Evolutionary conservation across 176 grass and related monocot genomes (phyloP).

Genomic region (Tillandsia leiboldiana): DNA sequence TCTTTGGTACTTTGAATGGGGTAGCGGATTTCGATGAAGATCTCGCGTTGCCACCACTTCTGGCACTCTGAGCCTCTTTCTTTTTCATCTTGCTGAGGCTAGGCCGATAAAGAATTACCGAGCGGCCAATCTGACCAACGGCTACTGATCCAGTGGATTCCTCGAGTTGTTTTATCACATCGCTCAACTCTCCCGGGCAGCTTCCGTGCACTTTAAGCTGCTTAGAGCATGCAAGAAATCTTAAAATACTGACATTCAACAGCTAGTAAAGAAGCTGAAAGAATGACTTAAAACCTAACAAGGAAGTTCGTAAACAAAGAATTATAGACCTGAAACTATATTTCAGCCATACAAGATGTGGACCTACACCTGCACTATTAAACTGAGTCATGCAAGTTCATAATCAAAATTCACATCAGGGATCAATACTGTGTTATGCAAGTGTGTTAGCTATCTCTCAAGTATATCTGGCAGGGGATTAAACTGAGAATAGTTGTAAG

Average conservation of each 20-base stretch:
- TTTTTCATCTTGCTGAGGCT: constrained; percentile 90
- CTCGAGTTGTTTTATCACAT: constrained; percentile 73
- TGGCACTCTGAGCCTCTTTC: constrained; percentile 30
- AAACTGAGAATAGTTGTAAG: no score
- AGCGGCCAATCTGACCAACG: constrained; percentile 63
- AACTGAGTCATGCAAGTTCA: no score
- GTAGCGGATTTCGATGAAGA: constrained; percentile 2
- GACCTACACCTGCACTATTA: no score
- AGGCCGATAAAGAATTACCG: constrained; percentile 79
- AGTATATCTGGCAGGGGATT: no score
- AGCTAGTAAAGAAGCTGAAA: constrained; percentile 3
- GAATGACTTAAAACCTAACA: not conserved
- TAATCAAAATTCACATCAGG: no score
- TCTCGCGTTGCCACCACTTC: constrained; percentile 21
- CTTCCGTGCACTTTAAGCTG: constrained; percentile 85
- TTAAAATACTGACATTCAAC: constrained; percentile 13
- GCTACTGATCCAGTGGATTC: constrained; percentile 74
- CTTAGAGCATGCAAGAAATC: constrained; percentile 15
- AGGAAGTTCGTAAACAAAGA: not conserved
- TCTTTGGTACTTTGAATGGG: not conserved
- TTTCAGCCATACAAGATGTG: no score
- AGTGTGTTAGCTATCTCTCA: no score
- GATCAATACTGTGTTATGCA: no score
- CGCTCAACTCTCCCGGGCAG: constrained; percentile 58
- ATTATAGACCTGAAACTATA: no score